Evolutionary conservation across 2,329 filamentous ascomycete genomes (phyloP), one percentile per base, ranked within the genome.

Genomic region (Calonectria pauciramosa): DNA sequence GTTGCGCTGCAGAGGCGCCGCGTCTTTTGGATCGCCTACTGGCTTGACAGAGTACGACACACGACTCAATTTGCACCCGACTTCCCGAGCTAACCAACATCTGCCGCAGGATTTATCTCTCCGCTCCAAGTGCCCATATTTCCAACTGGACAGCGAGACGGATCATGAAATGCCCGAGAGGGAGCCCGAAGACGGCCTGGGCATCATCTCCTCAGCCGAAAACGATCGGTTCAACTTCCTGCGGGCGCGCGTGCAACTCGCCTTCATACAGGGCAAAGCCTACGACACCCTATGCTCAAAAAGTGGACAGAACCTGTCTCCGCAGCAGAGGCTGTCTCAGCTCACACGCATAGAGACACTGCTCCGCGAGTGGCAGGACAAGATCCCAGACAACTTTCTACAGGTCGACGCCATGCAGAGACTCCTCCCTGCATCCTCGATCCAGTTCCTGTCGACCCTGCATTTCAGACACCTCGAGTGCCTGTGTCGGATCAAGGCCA

Each of bases 1-100:
- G 77, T 71, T 0, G 66, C 70, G 10, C 70, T 79, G 3, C 82
- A 84, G 9, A 82, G 84, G 52, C 64, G 75, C 13, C 82, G 83
- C 8, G 49, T 86, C 10, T 86, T 86, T 68, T 86, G 84, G 85
- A 77, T 86, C 11, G 79, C 81, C 6, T 86, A 86, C 28, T 75
- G 79, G 3, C 76, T 86, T 26, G 85, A 86, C 30, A 84, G 75
- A 30, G 79, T 75, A 68, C 1, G 73, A 14, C 0, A 14, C 0
- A 13, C 5, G 7, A 16, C 16, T 38, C 26, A 23, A 20, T 41
- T 4, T 4, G 11, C 20, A n/a, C 16, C 28, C 5, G 4, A 2
- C 6, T 3, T 13, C 23, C 5, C 23, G 11, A 41, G 23, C 71
- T 73, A 3, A 77, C 11, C 10, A 18, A 18, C 11, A 41, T 38